Conservation (phyloP, 257 asterid species). For the Catharanthus roseus region DNA sequence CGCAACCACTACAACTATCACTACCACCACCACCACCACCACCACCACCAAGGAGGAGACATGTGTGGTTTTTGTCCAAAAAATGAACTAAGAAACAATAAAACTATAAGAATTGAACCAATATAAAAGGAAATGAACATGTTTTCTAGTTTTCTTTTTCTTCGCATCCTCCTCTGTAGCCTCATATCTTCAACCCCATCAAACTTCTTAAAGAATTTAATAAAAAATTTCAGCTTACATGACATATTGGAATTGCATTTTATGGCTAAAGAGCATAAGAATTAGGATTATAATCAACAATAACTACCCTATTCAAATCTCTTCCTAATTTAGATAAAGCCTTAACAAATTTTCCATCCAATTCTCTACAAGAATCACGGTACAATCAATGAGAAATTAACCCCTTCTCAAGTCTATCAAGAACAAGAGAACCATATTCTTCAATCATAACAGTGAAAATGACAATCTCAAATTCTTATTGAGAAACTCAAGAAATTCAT, state of each 20-base stretch:
- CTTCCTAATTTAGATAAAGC: conserved; percentile 69
- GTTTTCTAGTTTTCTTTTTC: conserved; percentile 18
- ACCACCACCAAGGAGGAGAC: too few relatives aligned
- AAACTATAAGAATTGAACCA: neutral
- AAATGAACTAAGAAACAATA: conserved; percentile 1
- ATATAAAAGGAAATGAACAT: neutral
- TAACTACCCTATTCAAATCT: conserved; percentile 51
- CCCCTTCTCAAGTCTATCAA: conserved; percentile 62
- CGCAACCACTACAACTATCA: too few relatives aligned
- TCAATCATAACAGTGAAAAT: conserved; percentile 82
- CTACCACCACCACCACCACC: too few relatives aligned
- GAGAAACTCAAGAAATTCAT: conserved; percentile 53
- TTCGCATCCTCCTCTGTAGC: conserved; percentile 14
- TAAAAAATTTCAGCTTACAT: conserved; percentile 60
- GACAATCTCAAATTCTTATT: conserved; percentile 62
- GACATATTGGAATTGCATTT: conserved; percentile 69
- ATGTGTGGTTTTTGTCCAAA: neutral
- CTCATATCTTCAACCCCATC: conserved; percentile 60
- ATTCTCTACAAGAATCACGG: conserved; percentile 66
- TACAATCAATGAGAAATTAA: conserved; percentile 61
- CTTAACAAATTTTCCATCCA: conserved; percentile 77
- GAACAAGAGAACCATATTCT: conserved; percentile 78
- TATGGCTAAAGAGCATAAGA: conserved; percentile 66
- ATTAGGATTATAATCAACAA: conserved; percentile 87
- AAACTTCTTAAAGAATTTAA: conserved; percentile 44